phyloP scores from a whole-genome alignment of 495 filamentous ascomycete species.

The Penicillium psychrofluorescens region DNA sequence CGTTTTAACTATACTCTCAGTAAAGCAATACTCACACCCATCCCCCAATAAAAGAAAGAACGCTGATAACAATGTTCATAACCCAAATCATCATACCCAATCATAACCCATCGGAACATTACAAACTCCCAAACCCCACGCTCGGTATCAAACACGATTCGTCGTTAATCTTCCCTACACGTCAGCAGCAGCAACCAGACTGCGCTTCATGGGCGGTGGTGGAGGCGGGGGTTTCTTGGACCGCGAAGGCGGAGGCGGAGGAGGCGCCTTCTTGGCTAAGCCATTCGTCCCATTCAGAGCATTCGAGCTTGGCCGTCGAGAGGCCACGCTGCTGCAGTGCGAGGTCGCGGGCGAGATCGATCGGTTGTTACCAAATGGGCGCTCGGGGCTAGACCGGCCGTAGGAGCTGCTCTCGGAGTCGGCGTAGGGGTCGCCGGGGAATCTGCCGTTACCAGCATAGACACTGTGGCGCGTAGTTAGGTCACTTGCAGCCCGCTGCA shows the following conservation, averaged over 20 bases:
- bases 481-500: slow-evolving; percentile 54
- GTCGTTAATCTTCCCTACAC: slow-evolving; percentile 5
- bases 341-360: slow-evolving; percentile 58
- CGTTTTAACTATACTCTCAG: no score
- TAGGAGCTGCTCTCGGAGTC: slow-evolving; percentile 59
- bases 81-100: no score
- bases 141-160: slow-evolving; percentile 1
- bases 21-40: no score
- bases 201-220: slow-evolving; percentile 43
- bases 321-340: slow-evolving; percentile 51
- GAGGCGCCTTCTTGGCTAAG: slow-evolving; percentile 60
- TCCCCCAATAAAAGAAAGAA: no score
- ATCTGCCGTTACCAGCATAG: slow-evolving; percentile 31
- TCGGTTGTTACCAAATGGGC: slow-evolving; percentile 39
- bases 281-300: slow-evolving; percentile 31
- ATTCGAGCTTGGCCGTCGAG: slow-evolving; percentile 47
- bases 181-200: slow-evolving; percentile 25
- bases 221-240: slow-evolving; percentile 69
- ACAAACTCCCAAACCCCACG: slow-evolving; percentile 10
- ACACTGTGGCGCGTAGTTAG: slow-evolving; percentile 33
- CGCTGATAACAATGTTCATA: no score
- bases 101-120: neutral
- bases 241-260: slow-evolving; percentile 75
- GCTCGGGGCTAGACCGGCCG: slow-evolving; percentile 53
- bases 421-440: slow-evolving; percentile 50